Conservation (phyloP, 164 flowering plant genomes). For the Magnolia changhungtana region DNA sequence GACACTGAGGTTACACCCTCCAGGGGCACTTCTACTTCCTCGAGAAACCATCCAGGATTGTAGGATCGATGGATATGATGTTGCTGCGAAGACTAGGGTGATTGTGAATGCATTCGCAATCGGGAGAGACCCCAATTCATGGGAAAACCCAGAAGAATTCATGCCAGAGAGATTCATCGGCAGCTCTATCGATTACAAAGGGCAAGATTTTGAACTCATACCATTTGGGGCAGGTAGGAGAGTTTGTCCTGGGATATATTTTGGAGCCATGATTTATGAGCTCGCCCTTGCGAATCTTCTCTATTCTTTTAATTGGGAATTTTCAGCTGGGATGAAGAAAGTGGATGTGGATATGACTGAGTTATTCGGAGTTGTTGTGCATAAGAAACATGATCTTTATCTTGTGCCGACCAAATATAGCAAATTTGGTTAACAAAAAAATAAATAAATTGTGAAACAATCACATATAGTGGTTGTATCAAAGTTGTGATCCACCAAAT, state of each 20-base stretch:
- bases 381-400: constrained; percentile 21
- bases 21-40: constrained; percentile 26
- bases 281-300: constrained; percentile 41
- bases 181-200: constrained; percentile 19
- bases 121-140: constrained; percentile 19
- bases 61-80: constrained; percentile 20
- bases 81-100: constrained; percentile 22
- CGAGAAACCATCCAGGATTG: constrained; percentile 22
- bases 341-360: constrained; percentile 43
- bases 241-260: background rate
- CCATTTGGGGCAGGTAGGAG: background rate
- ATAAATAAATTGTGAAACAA: too few species aligned
- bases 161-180: constrained; percentile 32
- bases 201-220: constrained; percentile 21
- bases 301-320: constrained; percentile 39
- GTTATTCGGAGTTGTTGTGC: constrained; percentile 22
- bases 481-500: too few species aligned
- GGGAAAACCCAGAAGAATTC: constrained; percentile 26
- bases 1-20: constrained; percentile 32
- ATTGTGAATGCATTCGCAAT: constrained; percentile 30
- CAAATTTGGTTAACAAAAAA: too few species aligned
- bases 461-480: too few species aligned
- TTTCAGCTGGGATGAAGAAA: constrained; percentile 36
- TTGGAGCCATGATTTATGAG: constrained; percentile 11
- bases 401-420: background rate